phyloP scores from a whole-genome alignment of 805 yeast species.

The Ogataea henricii region DNA sequence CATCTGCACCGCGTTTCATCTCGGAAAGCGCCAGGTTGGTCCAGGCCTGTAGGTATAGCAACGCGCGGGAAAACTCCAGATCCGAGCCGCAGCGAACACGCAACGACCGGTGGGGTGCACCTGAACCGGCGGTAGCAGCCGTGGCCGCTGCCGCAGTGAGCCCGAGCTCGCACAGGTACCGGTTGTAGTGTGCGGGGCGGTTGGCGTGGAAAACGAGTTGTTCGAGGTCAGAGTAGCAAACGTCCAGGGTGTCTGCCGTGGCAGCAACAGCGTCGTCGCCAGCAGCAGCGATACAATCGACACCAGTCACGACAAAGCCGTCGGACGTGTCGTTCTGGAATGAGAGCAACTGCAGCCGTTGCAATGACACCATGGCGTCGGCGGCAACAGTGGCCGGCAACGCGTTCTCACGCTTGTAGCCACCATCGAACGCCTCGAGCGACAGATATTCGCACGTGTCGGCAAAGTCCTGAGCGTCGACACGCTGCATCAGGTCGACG shows the following conservation, averaged over 20 bases:
- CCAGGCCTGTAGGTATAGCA: constrained; percentile 1
- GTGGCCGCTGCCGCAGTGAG: background rate
- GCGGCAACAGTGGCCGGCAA: background rate
- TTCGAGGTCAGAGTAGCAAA: background rate
- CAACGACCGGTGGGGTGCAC: background rate
- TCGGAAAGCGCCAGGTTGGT: background rate
- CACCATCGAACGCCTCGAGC: constrained; percentile 7
- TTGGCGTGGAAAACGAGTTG: constrained; percentile 2
- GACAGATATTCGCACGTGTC: constrained; percentile 2
- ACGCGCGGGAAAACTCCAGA: constrained; percentile 1
- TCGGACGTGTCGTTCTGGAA: background rate
- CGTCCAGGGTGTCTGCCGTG: background rate
- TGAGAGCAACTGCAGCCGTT: constrained; percentile 1
- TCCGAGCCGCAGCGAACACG: constrained; percentile 1
- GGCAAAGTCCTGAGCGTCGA: constrained; percentile 1
- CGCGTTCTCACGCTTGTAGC: constrained; percentile 5
- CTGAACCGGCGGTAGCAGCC: background rate
- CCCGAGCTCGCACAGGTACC: background rate
- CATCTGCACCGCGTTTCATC: background rate
- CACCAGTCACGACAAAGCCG: background rate
- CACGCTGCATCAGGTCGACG: constrained; percentile 1
- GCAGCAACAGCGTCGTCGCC: background rate
- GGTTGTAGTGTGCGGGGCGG: background rate
- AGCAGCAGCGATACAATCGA: background rate
- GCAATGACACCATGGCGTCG: constrained; percentile 4